phyloP scores from a whole-genome alignment of 352 stramenopile genomes.

The Saprolegnia parasitica region DNA sequence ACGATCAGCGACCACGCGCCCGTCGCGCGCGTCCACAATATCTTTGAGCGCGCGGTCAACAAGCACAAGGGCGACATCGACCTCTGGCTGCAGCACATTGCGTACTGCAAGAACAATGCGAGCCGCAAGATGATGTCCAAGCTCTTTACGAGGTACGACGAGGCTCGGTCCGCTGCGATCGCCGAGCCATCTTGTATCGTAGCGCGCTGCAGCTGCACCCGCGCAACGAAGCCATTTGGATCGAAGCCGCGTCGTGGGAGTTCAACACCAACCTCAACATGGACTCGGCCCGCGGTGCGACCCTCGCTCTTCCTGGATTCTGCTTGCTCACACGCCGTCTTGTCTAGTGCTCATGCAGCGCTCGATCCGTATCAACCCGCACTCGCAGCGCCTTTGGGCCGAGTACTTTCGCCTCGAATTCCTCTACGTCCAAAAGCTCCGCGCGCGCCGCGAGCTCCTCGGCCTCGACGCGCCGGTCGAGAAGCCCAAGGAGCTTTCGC shows the following conservation, averaged over 20 bases:
- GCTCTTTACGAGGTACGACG: conserved; percentile 55
- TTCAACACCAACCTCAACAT: conserved; percentile 83
- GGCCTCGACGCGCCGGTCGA: conserved; percentile 48
- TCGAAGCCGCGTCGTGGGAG: conserved; percentile 87
- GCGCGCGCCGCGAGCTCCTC: conserved; percentile 69
- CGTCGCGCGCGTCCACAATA: conserved; percentile 67
- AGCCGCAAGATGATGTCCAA: conserved; percentile 65
- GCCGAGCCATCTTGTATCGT: not conserved
- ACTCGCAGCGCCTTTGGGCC: conserved; percentile 78
- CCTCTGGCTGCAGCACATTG: conserved; percentile 89
- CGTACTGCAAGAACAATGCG: conserved; percentile 71
- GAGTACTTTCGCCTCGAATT: conserved; percentile 90
- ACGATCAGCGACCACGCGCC: conserved; percentile 69
- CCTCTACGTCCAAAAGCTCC: conserved; percentile 87
- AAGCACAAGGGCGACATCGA: conserved; percentile 86
- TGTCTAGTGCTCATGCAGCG: conserved; percentile 82
- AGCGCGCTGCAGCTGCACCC: conserved; percentile 83
- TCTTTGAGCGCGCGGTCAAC: conserved; percentile 83
- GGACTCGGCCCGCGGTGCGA: conserved; percentile 59
- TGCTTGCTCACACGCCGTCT: not conserved
- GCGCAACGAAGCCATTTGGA: conserved; percentile 82
- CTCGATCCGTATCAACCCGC: conserved; percentile 86
- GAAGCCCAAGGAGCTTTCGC: conserved; percentile 28
- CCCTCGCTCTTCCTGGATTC: not conserved
- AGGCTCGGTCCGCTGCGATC: not conserved